These are phyloP conservation scores for Pseudonectria buxi DNA, from an alignment of 2,329 filamentous ascomycete genomes.

Conservation along the genomic window DNA sequence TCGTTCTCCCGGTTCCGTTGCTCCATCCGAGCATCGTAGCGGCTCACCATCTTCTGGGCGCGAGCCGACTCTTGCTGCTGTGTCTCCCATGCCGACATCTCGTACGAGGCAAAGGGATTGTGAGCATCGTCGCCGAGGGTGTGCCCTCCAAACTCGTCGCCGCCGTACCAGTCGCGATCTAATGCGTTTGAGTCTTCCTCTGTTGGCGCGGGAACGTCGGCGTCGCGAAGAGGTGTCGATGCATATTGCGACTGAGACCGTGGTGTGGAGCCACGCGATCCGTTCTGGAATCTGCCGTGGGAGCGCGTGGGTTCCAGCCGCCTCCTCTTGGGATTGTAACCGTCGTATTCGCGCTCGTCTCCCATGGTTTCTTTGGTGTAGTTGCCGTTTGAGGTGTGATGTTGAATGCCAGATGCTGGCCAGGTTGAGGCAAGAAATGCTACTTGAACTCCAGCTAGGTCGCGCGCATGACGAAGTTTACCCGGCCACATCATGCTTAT, in stretches of 20 bases:
- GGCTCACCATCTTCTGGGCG: slow-evolving; percentile 72
- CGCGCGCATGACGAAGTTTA: slow-evolving; percentile 16
- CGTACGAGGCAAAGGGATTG: slow-evolving; percentile 79
- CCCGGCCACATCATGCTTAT: slow-evolving; percentile 23
- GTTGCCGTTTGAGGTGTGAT: slow-evolving; percentile 1
- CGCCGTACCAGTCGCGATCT: slow-evolving; percentile 89
- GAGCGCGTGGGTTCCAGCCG: slow-evolving; percentile 28
- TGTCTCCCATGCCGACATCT: slow-evolving; percentile 64
- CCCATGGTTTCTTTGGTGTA: slow-evolving; percentile 22
- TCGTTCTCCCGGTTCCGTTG: slow-evolving; percentile 93
- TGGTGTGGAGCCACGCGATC: slow-evolving; percentile 28
- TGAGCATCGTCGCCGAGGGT: slow-evolving; percentile 88
- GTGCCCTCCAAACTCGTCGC: slow-evolving; percentile 74
- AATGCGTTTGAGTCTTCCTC: slow-evolving; percentile 67
- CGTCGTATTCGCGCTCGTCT: slow-evolving; percentile 31
- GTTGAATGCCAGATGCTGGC: not conserved
- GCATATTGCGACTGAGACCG: slow-evolving; percentile 32
- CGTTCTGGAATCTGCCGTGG: slow-evolving; percentile 24
- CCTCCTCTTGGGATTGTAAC: slow-evolving; percentile 34
- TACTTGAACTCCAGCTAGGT: not conserved
- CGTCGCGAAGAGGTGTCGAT: slow-evolving; percentile 31
- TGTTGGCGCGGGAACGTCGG: slow-evolving; percentile 52
- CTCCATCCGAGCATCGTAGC: slow-evolving; percentile 60
- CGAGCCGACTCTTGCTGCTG: slow-evolving; percentile 72
- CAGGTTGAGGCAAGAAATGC: slow-evolving; percentile 1